Percentiles rank a stretch among this genome's conserved stretches.
phyloP scores from a whole-genome alignment of 306 rosid genomes.

The Dryas drummondii region DNA sequence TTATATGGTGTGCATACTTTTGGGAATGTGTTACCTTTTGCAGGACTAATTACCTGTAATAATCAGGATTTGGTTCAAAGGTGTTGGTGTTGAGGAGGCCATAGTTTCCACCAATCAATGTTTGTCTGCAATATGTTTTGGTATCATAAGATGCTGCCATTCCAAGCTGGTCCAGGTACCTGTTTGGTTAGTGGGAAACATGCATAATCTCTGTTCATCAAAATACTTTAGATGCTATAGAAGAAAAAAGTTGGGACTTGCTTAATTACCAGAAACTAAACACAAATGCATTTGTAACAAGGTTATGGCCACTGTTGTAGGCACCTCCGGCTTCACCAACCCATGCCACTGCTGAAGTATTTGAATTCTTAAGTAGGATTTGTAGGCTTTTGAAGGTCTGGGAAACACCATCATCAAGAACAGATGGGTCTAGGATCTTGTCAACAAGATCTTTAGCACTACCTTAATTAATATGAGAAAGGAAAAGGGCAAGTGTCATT shows the following conservation, averaged over 20 bases:
- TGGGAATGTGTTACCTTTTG: too few relatives aligned
- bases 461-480: conserved; percentile 35
- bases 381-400: conserved; percentile 49
- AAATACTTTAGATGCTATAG: background rate
- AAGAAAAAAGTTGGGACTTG: background rate
- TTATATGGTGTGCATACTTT: too few relatives aligned
- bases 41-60: conserved; percentile 28
- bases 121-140: conserved; percentile 67
- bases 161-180: conserved; percentile 81
- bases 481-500: background rate
- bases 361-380: conserved; percentile 35
- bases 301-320: conserved; percentile 68
- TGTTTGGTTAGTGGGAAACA: conserved; percentile 12
- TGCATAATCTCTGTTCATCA: background rate
- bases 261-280: conserved; percentile 54
- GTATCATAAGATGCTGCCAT: conserved; percentile 70
- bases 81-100: conserved; percentile 53
- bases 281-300: conserved; percentile 67
- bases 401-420: conserved; percentile 48
- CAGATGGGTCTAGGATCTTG: conserved; percentile 51
- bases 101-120: conserved; percentile 70
- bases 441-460: conserved; percentile 44
- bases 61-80: conserved; percentile 67
- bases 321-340: conserved; percentile 89
- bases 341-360: conserved; percentile 53